Evolutionary conservation across 2,329 filamentous ascomycete genomes (phyloP).

Genomic region (Triangularia verruculosa): DNA sequence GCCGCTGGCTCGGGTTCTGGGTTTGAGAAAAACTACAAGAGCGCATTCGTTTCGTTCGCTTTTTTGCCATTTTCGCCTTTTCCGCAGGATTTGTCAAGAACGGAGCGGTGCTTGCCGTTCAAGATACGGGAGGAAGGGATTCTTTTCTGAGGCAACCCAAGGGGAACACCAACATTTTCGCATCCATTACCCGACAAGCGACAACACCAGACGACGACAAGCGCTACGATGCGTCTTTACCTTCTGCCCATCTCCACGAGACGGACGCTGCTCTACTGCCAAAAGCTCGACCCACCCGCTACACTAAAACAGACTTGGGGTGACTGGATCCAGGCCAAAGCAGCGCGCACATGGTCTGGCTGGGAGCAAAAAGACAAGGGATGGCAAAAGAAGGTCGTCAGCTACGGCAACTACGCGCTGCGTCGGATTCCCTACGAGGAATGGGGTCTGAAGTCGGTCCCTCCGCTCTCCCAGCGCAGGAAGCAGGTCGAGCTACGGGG

Average conservation of each 20-base stretch:
- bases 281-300: conserved; percentile 62
- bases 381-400: conserved; percentile 85
- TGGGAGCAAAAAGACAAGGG: conserved; percentile 84
- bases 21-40: conserved; percentile 11
- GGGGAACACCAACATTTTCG: neutral
- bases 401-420: conserved; percentile 81
- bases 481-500: conserved; percentile 61
- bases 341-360: conserved; percentile 72
- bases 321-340: conserved; percentile 69
- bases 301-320: conserved; percentile 53
- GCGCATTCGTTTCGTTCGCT: neutral
- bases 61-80: neutral
- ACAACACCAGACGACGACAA: conserved; percentile 1
- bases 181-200: neutral
- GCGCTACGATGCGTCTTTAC: conserved; percentile 75
- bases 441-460: conserved; percentile 96
- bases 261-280: conserved; percentile 88
- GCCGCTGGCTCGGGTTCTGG: conserved; percentile 9
- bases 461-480: conserved; percentile 68
- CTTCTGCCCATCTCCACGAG: conserved; percentile 89
- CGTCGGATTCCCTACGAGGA: conserved; percentile 91
- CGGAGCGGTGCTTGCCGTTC: neutral
- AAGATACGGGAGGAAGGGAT: conserved; percentile 6
- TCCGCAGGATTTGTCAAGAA: neutral
- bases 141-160: conserved; percentile 6